A percentile compares a stretch with the other conserved stretches of the same genome.
phyloP scores from a whole-genome alignment of 2,329 filamentous ascomycete species.

The Paraconiothyrium sp. region DNA sequence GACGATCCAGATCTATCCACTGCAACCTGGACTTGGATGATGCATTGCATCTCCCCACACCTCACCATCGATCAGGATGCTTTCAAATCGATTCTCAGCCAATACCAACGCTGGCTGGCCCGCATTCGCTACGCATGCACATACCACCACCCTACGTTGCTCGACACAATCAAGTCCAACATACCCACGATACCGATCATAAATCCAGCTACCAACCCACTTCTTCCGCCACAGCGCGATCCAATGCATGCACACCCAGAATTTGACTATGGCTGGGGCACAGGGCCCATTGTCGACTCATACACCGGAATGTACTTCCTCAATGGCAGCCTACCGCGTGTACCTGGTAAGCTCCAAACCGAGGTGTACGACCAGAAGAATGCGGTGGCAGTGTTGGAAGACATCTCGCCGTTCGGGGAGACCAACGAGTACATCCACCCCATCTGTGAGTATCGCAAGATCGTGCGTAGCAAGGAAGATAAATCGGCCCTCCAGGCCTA shows the following conservation, averaged over 20 bases:
- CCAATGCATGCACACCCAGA: conserved; percentile 47
- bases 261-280: conserved; percentile 58
- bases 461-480: conserved; percentile 35
- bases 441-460: conserved; percentile 39
- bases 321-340: conserved; percentile 53
- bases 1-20: conserved; percentile 51
- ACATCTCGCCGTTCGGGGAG: conserved; percentile 50
- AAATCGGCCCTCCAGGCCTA: conserved; percentile 36
- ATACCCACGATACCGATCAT: conserved; percentile 35
- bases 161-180: conserved; percentile 26
- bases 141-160: conserved; percentile 36
- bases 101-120: conserved; percentile 50
- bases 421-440: conserved; percentile 64
- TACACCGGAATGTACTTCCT: conserved; percentile 54
- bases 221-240: conserved; percentile 31
- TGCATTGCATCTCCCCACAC: conserved; percentile 59
- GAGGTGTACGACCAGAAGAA: conserved; percentile 41
- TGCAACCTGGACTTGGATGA: conserved; percentile 65
- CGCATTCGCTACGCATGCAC: conserved; percentile 41
- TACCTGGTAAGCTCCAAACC: conserved; percentile 56
- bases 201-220: conserved; percentile 28
- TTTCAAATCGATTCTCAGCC: conserved; percentile 52
- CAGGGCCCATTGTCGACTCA: conserved; percentile 54
- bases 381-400: conserved; percentile 47
- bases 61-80: conserved; percentile 57